Evolutionary conservation across 129 eudicot species (phyloP).

Genomic region (Smallanthus sonchifolius): DNA sequence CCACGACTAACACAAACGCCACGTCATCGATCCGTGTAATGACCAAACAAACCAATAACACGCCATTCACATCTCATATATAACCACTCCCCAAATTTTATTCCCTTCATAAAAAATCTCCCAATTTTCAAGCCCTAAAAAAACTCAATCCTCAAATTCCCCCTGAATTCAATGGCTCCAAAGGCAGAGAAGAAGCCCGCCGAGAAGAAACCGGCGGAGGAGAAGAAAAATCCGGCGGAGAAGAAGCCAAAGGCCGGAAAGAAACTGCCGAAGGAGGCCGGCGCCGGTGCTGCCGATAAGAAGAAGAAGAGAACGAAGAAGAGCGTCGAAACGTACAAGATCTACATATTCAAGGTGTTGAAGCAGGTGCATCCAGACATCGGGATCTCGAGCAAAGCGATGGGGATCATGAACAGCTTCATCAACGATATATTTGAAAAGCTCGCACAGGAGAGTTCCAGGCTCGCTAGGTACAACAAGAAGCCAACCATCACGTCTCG

Average conservation of each 20-base stretch:
- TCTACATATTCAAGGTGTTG: constrained; percentile 57
- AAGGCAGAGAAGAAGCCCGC: constrained; percentile 65
- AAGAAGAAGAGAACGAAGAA: constrained; percentile 52
- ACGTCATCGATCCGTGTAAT: constrained; percentile 13
- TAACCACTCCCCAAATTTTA: background rate
- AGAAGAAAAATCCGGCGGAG: constrained; percentile 37
- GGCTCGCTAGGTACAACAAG: constrained; percentile 45
- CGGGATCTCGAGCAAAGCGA: constrained; percentile 46
- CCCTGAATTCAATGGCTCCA: constrained; percentile 45
- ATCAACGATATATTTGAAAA: constrained; percentile 46
- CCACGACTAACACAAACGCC: background rate
- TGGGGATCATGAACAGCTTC: constrained; percentile 50
- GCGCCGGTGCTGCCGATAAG: constrained; percentile 35
- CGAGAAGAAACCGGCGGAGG: constrained; percentile 51
- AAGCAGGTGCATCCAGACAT: constrained; percentile 40
- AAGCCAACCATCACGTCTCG: constrained; percentile 40
- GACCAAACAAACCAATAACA: background rate
- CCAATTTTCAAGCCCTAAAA: background rate
- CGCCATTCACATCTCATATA: background rate
- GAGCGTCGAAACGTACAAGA: constrained; percentile 52
- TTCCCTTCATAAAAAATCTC: background rate
- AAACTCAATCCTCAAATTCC: background rate
- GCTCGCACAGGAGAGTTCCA: constrained; percentile 37
- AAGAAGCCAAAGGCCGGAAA: constrained; percentile 46
- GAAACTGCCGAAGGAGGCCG: constrained; percentile 34